Evolutionary conservation across 257 asterid species (phyloP).

Genomic region (Petrea volubilis): DNA sequence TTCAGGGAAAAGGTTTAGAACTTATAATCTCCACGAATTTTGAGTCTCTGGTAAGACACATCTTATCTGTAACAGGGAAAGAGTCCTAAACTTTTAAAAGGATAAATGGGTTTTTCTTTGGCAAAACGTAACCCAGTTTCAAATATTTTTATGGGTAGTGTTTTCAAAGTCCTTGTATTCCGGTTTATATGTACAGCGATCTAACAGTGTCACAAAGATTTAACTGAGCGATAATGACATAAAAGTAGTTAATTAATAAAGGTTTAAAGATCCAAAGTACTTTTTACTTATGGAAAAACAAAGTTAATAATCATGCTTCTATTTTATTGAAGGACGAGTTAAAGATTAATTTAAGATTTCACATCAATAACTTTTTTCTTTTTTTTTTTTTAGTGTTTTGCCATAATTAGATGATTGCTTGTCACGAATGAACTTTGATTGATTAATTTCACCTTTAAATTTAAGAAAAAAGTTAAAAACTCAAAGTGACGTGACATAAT

Average conservation of each 20-base stretch:
- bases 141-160: no score
- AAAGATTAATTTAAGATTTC: slow-evolving; percentile 3
- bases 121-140: no score
- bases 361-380: slow-evolving; percentile 1
- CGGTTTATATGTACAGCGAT: no score
- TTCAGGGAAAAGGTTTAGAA: no score
- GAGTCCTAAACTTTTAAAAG: no score
- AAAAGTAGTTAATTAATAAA: slow-evolving; percentile 1
- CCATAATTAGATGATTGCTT: slow-evolving; percentile 8
- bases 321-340: slow-evolving; percentile 22
- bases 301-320: slow-evolving; percentile 17
- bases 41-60: no score
- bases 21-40: no score
- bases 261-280: not conserved
- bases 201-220: no score
- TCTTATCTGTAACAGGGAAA: no score
- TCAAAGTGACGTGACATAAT: not conserved
- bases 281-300: not conserved
- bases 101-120: no score
- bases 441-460: not conserved
- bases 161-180: no score
- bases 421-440: not conserved
- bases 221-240: not conserved
- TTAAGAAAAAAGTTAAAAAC: not conserved
- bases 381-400: not conserved